phyloP scores from a whole-genome alignment of 2,329 filamentous ascomycete genomes.

The Colletotrichum australisinense region DNA sequence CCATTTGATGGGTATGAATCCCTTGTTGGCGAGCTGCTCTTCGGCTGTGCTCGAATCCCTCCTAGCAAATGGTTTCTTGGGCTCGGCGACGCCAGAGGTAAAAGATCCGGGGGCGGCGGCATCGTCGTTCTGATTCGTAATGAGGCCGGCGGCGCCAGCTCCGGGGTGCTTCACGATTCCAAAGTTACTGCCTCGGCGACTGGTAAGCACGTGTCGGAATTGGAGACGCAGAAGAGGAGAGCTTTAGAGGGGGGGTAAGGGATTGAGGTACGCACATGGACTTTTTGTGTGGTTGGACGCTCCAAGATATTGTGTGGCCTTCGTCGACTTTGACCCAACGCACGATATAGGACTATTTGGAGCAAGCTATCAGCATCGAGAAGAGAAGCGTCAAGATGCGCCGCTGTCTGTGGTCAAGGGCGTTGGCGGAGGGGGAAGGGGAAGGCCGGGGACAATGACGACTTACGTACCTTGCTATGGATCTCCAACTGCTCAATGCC shows the following conservation, averaged over 20 bases:
- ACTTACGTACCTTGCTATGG: slow-evolving; percentile 85
- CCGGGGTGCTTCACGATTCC: slow-evolving; percentile 98
- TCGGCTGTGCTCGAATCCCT: slow-evolving; percentile 71
- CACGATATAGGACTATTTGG: slow-evolving; percentile 88
- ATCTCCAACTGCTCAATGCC: slow-evolving; percentile 97
- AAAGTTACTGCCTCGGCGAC: slow-evolving; percentile 74
- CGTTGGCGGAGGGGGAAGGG: slow-evolving; percentile 14
- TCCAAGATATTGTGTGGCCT: slow-evolving; percentile 96
- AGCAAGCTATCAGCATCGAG: slow-evolving; percentile 25
- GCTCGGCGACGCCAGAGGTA: slow-evolving; percentile 54
- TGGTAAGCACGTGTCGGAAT: slow-evolving; percentile 20
- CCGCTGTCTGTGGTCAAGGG: slow-evolving; percentile 13
- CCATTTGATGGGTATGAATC: slow-evolving; percentile 82
- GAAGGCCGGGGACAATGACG: neutral
- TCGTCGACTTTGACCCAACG: slow-evolving; percentile 95
- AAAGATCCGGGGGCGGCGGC: slow-evolving; percentile 60
- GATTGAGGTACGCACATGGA: slow-evolving; percentile 72
- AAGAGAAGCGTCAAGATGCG: neutral
- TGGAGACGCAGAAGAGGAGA: neutral
- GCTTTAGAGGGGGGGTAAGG: slow-evolving; percentile 6
- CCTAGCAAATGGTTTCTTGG: slow-evolving; percentile 62
- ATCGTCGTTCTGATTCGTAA: slow-evolving; percentile 56
- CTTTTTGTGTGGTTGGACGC: slow-evolving; percentile 96
- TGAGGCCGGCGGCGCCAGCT: slow-evolving; percentile 65
- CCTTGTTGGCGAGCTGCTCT: slow-evolving; percentile 73